Evolutionary conservation across 495 filamentous ascomycete species (phyloP).

Genomic region (Hyphodiscus hymeniophilus): DNA sequence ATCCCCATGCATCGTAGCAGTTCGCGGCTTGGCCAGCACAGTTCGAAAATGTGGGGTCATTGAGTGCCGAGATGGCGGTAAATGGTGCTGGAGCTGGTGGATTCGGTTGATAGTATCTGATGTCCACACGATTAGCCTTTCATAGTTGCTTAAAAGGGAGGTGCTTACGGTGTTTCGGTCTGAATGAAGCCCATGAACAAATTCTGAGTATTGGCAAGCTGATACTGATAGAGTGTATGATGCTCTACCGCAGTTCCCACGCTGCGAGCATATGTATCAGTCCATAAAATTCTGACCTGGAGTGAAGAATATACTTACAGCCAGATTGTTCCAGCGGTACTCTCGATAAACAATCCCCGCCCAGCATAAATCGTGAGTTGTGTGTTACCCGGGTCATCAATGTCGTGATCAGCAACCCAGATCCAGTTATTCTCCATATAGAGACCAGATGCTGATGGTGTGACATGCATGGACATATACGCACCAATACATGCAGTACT

Average conservation of each 20-base stretch:
- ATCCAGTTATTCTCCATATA: constrained; percentile 56
- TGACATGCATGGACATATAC: constrained; percentile 43
- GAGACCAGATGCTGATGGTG: constrained; percentile 30
- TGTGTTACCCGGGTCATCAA: constrained; percentile 42
- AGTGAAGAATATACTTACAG: too few relatives aligned
- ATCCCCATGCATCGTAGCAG: constrained; percentile 35
- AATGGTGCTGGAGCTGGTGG: constrained; percentile 54
- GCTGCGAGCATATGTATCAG: too few relatives aligned
- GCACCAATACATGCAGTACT: constrained; percentile 36
- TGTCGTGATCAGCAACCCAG: constrained; percentile 49
- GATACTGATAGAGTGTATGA: constrained; percentile 74
- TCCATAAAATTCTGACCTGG: too few relatives aligned
- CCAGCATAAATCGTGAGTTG: constrained; percentile 51
- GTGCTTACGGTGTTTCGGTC: constrained; percentile 70
- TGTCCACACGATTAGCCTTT: too few relatives aligned
- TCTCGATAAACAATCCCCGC: constrained; percentile 41
- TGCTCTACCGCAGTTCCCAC: constrained; percentile 76
- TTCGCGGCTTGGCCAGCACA: constrained; percentile 47
- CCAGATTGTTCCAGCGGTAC: constrained; percentile 39
- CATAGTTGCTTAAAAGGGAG: too few relatives aligned
- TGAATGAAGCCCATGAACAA: constrained; percentile 72
- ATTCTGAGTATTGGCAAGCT: constrained; percentile 58
- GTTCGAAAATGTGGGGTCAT: constrained; percentile 28
- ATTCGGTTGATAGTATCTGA: constrained; percentile 60
- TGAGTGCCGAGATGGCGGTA: constrained; percentile 45